A percentile compares a stretch with the other conserved stretches of the same genome.
These are phyloP conservation scores for Zelopaecilomyces penicillatus DNA, from an alignment of 2,329 filamentous ascomycete genomes.

Conservation along the genomic window DNA sequence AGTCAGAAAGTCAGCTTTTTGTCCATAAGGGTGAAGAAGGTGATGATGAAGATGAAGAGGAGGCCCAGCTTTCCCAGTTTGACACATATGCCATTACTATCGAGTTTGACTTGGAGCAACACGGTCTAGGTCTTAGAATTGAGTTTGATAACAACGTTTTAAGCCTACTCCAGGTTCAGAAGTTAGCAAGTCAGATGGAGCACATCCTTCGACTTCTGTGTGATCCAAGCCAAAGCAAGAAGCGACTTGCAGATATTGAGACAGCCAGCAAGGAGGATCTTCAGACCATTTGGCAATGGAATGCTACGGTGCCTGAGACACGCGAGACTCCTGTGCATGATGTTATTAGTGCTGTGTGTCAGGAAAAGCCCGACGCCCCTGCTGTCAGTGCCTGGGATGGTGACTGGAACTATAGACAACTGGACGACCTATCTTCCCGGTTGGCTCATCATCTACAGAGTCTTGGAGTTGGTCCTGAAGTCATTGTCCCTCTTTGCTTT, in stretches of 20 bases:
- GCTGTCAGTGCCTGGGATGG: no score
- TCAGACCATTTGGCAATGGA: background rate
- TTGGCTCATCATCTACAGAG: no score
- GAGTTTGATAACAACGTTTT: background rate
- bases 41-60: background rate
- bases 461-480: no score
- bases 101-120: background rate
- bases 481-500: no score
- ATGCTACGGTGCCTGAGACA: background rate
- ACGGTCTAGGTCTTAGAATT: background rate
- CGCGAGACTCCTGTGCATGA: background rate
- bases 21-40: background rate
- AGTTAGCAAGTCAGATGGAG: background rate
- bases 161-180: background rate
- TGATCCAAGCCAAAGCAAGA: background rate
- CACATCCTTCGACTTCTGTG: background rate
- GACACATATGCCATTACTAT: background rate
- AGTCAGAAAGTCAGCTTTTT: constrained; percentile 1
- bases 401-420: no score
- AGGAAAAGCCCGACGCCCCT: no score
- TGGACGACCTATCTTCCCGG: no score
- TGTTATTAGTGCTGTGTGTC: no score
- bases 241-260: background rate
- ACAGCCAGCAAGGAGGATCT: background rate
- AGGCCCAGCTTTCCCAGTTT: background rate